Conservation (phyloP, 148 eudicot genomes). For the Drosera capensis region DNA sequence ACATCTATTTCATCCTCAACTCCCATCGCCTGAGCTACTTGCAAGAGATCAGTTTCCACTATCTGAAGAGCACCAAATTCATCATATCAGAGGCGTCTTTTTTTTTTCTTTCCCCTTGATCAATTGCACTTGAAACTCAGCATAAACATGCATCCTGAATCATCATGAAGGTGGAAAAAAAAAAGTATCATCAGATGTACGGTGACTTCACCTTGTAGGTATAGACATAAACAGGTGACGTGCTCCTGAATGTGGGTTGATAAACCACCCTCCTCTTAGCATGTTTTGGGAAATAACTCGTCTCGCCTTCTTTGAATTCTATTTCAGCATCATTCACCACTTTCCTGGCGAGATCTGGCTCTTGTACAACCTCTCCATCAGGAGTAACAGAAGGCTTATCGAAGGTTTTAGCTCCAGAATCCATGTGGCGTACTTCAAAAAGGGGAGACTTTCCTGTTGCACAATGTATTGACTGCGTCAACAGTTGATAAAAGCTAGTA, state of each 20-base stretch:
- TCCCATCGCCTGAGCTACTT: conserved; percentile 86
- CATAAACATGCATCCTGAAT: no score
- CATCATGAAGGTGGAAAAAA: no score
- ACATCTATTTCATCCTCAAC: conserved; percentile 57
- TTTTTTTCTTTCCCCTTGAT: no score
- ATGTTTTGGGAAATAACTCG: conserved; percentile 10
- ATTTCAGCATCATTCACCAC: conserved; percentile 16
- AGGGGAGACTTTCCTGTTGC: conserved; percentile 50
- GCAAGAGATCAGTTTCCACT: conserved; percentile 68
- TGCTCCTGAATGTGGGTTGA: conserved; percentile 14
- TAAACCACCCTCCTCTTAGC: conserved; percentile 18
- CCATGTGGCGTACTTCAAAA: conserved; percentile 60
- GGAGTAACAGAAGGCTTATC: conserved; percentile 13
- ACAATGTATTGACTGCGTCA: no score
- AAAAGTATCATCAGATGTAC: no score
- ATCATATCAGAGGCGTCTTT: no score
- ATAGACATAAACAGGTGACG: conserved; percentile 48
- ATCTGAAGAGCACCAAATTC: no score
- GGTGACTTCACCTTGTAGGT: conserved; percentile 78
- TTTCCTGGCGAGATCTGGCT: conserved; percentile 16
- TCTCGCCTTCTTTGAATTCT: conserved; percentile 26
- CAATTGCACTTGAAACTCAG: no score
- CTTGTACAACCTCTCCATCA: conserved; percentile 17
- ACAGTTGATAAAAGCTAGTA: no score
- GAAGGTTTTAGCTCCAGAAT: conserved; percentile 27